Evolutionary conservation across 441 rosid species (phyloP), one percentile per base, ranked within the genome.

Genomic region (Daphne laureola): DNA sequence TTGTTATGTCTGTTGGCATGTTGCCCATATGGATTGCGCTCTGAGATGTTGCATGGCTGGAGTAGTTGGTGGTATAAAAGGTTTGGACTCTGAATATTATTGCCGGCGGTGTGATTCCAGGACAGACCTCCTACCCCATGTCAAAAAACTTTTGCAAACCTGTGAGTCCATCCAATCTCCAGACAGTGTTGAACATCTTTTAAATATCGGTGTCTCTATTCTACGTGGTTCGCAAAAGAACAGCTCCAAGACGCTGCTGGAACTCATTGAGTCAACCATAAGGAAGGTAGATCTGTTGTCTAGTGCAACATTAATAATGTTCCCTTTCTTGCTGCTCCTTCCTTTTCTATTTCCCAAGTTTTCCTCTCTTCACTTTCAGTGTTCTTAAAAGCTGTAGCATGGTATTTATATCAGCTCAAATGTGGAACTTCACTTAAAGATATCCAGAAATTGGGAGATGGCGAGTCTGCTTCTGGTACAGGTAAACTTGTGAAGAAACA

Each of bases 1-100:
- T 43, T 79, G 73, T 58, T 62, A 46, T 61, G 67, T 80, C 23
- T 92, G 98, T 49, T 90, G 89, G 48, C 97, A 93, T 70, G 72
- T 85, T 69, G 87, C 98, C 63, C 97, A 89, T 69, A 11, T 86
- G 59, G 78, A 76, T 55, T 87, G 97, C 71, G 96, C 92, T 54
- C 84, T 89, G 53, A 81, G 78, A 23, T 73, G 80, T 52, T 84
- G 82, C 73, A 67, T 85, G 92, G 95, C 97, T 70, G 98, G 96
- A 46, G 85, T 90, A 36, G 66, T 87, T 51, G 95, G 93, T 51
- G 98, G 97, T 64, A 77, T 77, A 66, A 81, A 87, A n/a, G 89
- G 90, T 14, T 73, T 93, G 70, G 90, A 87, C 73, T 87, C 87
- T 15, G 95, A 89, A 75, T 89, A 87, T 69, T 84, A 69, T 46